Conservation (phyloP, 208 protist genomes). For the Entamoeba invadens region DNA sequence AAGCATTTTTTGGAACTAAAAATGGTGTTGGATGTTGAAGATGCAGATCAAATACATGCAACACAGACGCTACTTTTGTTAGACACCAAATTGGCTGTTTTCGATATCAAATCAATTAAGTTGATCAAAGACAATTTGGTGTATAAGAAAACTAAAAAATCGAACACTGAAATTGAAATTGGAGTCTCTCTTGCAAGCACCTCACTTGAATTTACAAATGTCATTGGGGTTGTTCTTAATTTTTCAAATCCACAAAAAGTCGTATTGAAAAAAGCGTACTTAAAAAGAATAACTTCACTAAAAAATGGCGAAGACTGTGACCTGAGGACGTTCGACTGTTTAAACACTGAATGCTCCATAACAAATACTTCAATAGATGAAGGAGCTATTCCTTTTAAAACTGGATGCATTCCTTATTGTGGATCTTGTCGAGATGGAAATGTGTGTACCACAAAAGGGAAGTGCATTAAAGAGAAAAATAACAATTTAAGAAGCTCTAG, state of each 20-base stretch:
- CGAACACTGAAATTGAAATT: background rate
- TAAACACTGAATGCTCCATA: background rate
- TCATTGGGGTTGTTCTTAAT: background rate
- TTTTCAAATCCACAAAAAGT: background rate
- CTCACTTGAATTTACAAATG: background rate
- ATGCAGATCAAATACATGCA: background rate
- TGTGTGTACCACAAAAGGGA: background rate
- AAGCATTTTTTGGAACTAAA: background rate
- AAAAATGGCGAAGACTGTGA: background rate
- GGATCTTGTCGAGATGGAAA: background rate
- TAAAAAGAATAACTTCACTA: background rate
- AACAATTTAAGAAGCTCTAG: background rate
- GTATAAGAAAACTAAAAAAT: background rate
- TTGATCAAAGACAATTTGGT: background rate
- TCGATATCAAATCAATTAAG: background rate
- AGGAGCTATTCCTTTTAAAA: background rate
- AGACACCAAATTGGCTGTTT: too few species aligned
- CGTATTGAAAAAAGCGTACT: background rate
- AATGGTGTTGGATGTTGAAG: background rate
- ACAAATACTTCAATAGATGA: background rate
- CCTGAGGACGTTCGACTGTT: background rate
- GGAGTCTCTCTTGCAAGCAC: background rate
- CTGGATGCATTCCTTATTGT: background rate
- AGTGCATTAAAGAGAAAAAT: background rate
- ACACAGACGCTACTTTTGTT: too few species aligned